phyloP scores from a whole-genome alignment of 768 basidiomycete genomes.

The Mycena vitilis region DNA sequence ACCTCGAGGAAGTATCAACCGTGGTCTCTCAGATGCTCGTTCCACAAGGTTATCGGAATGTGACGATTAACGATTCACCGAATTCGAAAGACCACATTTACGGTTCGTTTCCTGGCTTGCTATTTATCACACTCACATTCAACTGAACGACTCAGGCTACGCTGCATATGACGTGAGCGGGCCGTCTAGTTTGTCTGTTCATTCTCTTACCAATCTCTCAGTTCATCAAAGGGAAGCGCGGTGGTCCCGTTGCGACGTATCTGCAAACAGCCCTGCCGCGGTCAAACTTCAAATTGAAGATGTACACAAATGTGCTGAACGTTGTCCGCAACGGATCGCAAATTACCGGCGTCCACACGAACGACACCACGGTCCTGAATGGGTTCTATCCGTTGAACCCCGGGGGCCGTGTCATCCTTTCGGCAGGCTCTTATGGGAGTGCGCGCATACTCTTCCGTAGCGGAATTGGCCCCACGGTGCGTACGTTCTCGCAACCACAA shows the following conservation, averaged over 20 bases:
- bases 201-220: neutral
- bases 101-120: conserved; percentile 16
- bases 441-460: conserved; percentile 55
- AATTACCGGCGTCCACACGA: conserved; percentile 53
- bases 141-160: conserved; percentile 21
- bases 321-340: conserved; percentile 55
- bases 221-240: conserved; percentile 48
- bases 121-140: neutral
- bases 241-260: conserved; percentile 56
- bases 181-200: no score
- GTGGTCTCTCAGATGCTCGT: conserved; percentile 48
- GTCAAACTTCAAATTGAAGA: conserved; percentile 50
- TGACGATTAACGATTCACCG: conserved; percentile 53
- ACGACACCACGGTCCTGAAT: conserved; percentile 51
- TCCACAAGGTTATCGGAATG: conserved; percentile 48
- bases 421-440: conserved; percentile 54
- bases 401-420: conserved; percentile 35
- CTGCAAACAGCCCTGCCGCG: conserved; percentile 51
- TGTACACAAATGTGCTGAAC: conserved; percentile 48
- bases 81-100: conserved; percentile 52
- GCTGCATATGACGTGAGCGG: conserved; percentile 32
- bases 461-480: conserved; percentile 53
- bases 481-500: neutral
- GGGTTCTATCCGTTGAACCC: conserved; percentile 53
- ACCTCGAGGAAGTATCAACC: conserved; percentile 49